A percentile compares a stretch with the other conserved stretches of the same genome.
phyloP scores from a whole-genome alignment of 2,329 filamentous ascomycete species.

The Aspergillus sp. region DNA sequence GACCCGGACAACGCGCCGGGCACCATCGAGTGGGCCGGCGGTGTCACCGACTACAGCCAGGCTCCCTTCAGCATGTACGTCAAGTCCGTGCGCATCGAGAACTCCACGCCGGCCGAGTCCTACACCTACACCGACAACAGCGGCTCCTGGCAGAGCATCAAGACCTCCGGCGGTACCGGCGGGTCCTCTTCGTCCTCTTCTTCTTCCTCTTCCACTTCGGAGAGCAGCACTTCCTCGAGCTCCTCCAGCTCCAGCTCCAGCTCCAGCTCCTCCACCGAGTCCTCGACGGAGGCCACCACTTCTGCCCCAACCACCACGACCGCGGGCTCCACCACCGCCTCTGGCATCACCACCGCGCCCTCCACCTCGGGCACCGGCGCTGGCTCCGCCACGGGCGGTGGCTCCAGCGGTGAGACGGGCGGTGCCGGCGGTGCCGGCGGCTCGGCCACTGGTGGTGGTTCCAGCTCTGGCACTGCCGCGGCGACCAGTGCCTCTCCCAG shows the following conservation, averaged over 20 bases:
- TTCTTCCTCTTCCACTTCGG: conserved; percentile 9
- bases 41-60: conserved; percentile 61
- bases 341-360: conserved; percentile 1
- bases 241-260: conserved; percentile 13
- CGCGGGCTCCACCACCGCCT: not conserved
- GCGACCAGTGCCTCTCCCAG: conserved; percentile 19
- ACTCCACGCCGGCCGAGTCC: conserved; percentile 47
- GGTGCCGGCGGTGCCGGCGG: conserved; percentile 3
- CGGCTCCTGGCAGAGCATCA: conserved; percentile 64
- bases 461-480: conserved; percentile 13
- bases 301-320: conserved; percentile 5
- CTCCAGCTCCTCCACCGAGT: conserved; percentile 8
- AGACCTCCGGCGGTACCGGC: conserved; percentile 30
- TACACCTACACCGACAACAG: conserved; percentile 63
- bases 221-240: conserved; percentile 3
- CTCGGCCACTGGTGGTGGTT: conserved; percentile 8
- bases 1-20: conserved; percentile 37
- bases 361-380: not conserved
- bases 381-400: not conserved
- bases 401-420: conserved; percentile 11
- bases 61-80: conserved; percentile 74
- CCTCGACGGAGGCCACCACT: conserved; percentile 12
- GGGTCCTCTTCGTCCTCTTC: conserved; percentile 5
- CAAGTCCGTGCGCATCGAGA: conserved; percentile 56
- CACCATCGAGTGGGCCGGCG: conserved; percentile 69